Evolutionary conservation across 306 rosid genomes (phyloP), one percentile per base, ranked within the genome.

Genomic region (Sechiopsis laciniata): DNA sequence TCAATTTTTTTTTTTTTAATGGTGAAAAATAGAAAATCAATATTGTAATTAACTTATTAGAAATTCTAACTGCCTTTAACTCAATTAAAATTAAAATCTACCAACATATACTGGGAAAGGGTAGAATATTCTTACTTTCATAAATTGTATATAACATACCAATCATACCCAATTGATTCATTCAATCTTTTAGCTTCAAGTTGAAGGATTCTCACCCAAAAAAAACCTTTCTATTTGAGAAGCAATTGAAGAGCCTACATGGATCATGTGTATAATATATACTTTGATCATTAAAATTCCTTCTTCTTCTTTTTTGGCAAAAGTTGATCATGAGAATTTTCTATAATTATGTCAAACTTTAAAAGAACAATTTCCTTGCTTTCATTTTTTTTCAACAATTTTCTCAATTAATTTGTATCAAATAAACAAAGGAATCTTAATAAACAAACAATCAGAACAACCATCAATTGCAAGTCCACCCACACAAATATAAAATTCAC

Each of bases 331-430:
- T 63, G 29, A 64, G 71, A 64, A 64, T 52, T 40, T 37, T 64
- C 71, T 40, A 64, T 64, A 64, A 64, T 64, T 64, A 40, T 37
- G 52, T 8, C 16, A 37, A 40, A 64, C 71, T 37, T 64, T 64
- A 64, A 64, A 37, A 8, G 3, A 37, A 64, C 52, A 56, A 19
- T 2, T 19, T 19, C 22, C 29, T 2, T 42, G 29, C 10, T 56
- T 56, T 56, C 13, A 56, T 19, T 17, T 55, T 0, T 13, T 53
- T 53, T 15, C n/a, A 6, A 14, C 0, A 14, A n/a, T 16, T 16
- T n/a, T 55, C 8, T 55, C 10, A 6, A n/a, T 55, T 16, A 0
- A 55, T n/a, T 56, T 56, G 5, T 56, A 56, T 20, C 6, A 21
- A 56, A 56, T 32, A 61, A 64, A 35, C 7, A 42, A 20, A 45